phyloP scores from a whole-genome alignment of 192 early-diverging fungal species.

The Rhizoclosmatium globosum region DNA sequence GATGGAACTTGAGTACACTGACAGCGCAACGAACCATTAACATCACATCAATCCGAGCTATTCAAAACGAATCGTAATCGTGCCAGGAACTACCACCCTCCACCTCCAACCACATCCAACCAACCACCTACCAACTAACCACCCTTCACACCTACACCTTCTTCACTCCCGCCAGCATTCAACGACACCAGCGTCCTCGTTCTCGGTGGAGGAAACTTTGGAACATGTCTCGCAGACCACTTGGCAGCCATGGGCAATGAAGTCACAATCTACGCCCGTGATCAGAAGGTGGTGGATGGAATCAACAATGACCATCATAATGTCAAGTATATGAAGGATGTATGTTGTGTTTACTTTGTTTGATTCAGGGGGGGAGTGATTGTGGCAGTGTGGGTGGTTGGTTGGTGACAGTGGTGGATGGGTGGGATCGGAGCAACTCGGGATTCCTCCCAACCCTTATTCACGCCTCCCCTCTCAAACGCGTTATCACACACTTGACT shows the following conservation, averaged over 20 bases:
- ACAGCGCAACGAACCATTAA: too few relatives aligned
- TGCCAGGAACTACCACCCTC: too few relatives aligned
- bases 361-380: neutral
- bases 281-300: constrained; percentile 44
- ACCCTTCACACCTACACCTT: too few relatives aligned
- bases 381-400: too few relatives aligned
- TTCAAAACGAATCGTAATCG: too few relatives aligned
- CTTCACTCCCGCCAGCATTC: too few relatives aligned
- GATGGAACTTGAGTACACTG: too few relatives aligned
- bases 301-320: constrained; percentile 55
- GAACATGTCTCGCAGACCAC: constrained; percentile 63
- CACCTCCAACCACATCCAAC: too few relatives aligned
- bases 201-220: constrained; percentile 58
- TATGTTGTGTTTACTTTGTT: neutral
- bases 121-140: too few relatives aligned
- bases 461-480: neutral
- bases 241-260: constrained; percentile 40
- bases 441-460: neutral
- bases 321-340: constrained; percentile 52
- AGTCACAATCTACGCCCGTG: constrained; percentile 55
- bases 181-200: constrained; percentile 39
- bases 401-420: neutral
- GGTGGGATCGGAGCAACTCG: neutral
- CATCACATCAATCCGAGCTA: too few relatives aligned
- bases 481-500: neutral